Base-by-base conservation (phyloP, 192 early-diverging fungal species). In the Umbelopsis ramanniana region DNA sequence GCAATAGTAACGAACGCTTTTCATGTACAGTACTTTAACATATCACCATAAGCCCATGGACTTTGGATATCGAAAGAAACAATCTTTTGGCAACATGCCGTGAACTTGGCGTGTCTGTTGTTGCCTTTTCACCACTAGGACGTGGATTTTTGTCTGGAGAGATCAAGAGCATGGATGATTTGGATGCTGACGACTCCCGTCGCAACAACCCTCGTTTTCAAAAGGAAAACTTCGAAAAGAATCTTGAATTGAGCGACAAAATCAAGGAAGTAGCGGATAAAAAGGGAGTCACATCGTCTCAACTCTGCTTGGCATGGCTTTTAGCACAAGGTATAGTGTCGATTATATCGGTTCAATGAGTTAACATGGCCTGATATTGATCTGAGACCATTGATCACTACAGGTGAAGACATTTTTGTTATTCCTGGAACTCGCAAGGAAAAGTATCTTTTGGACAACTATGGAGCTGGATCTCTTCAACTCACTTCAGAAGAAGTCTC, bases 271-370 rank as follows among this genome's bases (percentile, higher is more conserved):
- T 89, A 14, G 88, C 90, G 11, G 73, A 76, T 35, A 83, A 83
- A 43, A 87, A 85, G 50, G 72, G 73, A 17, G 73, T 77, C 68
- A 85, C 74, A 22, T 54, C 87, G 2, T 69, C 75, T 1, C 86
- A 91, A 70, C 66, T 90, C 11, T 80, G 79, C 10, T 75, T 91
- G 45, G 88, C 88, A 3, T 90, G 88, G 87, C 79, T 91, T 24
- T 46, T 89, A 15, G 76, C 74, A 3, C 87, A 90, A 69, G 80
- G 60, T 17, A 50, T n/a, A n/a, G 15, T 50, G 17, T 50, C 48
- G 2, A 50, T n/a, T 0, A 12, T 50, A 21, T 50, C 2, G 5
- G 15, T n/a, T n/a, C 0, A 9, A 21, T 21, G 5, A 50, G 11
- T 15, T n/a, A 50, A 0, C 48, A 50, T 10, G 5, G 17, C 48